phyloP scores from a whole-genome alignment of 257 asterid species.

The Gardenia jasminoides region DNA sequence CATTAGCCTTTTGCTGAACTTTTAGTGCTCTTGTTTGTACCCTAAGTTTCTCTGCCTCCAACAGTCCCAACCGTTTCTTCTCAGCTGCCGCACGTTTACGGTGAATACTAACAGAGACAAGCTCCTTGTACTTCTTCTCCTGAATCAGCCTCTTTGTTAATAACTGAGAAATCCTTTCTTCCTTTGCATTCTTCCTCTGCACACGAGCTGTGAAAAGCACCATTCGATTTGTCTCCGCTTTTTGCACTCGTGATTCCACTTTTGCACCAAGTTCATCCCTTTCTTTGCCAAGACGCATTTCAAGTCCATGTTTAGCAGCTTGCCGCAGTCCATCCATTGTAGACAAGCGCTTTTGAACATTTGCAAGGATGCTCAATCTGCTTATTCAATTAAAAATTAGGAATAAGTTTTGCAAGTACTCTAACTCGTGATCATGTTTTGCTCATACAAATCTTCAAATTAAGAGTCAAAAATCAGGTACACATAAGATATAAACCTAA shows the following conservation, averaged over 20 bases:
- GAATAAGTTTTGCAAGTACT: not conserved
- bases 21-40: conserved; percentile 61
- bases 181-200: conserved; percentile 63
- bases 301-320: conserved; percentile 71
- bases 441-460: not conserved
- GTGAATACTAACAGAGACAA: conserved; percentile 62
- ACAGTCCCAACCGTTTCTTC: conserved; percentile 63
- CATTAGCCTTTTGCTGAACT: conserved; percentile 59
- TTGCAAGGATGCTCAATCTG: conserved; percentile 71
- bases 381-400: conserved; percentile 8
- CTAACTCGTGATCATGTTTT: not conserved
- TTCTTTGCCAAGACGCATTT: conserved; percentile 62
- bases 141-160: conserved; percentile 53
- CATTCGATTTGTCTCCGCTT: conserved; percentile 80
- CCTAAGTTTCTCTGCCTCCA: conserved; percentile 80
- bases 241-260: conserved; percentile 64
- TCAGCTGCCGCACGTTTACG: conserved; percentile 87
- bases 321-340: conserved; percentile 74
- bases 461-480: not conserved
- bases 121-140: conserved; percentile 77
- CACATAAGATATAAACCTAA: not conserved
- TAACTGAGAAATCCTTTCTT: conserved; percentile 76
- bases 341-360: conserved; percentile 70
- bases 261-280: conserved; percentile 75
- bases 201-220: conserved; percentile 60